Base-by-base conservation (phyloP, 768 basidiomycete species). In the Leccinum variicolor region DNA sequence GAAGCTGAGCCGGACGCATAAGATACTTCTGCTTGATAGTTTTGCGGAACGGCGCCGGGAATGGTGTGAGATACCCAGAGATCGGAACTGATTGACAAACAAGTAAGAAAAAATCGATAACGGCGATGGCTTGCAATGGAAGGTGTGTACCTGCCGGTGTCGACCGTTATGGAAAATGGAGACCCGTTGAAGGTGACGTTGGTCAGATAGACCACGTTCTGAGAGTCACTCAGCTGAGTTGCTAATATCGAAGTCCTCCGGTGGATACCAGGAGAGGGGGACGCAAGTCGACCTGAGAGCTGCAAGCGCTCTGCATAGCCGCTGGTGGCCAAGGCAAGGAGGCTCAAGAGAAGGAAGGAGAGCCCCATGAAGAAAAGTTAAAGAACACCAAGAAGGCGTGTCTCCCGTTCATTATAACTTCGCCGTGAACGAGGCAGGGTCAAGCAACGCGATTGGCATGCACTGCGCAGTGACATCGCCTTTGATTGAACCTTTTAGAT, bases 1-100 rank as follows among this genome's bases (percentile, higher is more conserved):
- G 73, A 55, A 4, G 82, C 81, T 2, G 69, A 67, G 31, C 83
- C 84, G 15, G 81, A 75, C 15, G 84, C 86, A 72, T 87, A 88
- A 7, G 69, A 64, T 19, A 86, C 77, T 15, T 64, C 65, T 19
- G 76, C 68, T 8, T 70, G 71, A 51, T 65, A 68, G 3, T 76
- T 77, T 36, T 80, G 77, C 25, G 70, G 62, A 17, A 62, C 73
- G 33, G 77, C 77, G 36, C 67, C 67, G 11, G 73, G 70, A 7
- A 85, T 77, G 52, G 57, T 57, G 29, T 77, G 76, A 10, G 80
- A 77, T 6, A 87, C 79, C 80, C 83, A 87, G 8, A 87, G 69
- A 65, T 89, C 87, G 15, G 86, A 86, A 58, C 86, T 89, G 51
- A 39, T 36, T 17, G 13, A 59, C 70, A 71, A 31, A 2, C 6